phyloP scores from a whole-genome alignment of 805 yeast species.

The Lipomyces yamanashiensis region DNA sequence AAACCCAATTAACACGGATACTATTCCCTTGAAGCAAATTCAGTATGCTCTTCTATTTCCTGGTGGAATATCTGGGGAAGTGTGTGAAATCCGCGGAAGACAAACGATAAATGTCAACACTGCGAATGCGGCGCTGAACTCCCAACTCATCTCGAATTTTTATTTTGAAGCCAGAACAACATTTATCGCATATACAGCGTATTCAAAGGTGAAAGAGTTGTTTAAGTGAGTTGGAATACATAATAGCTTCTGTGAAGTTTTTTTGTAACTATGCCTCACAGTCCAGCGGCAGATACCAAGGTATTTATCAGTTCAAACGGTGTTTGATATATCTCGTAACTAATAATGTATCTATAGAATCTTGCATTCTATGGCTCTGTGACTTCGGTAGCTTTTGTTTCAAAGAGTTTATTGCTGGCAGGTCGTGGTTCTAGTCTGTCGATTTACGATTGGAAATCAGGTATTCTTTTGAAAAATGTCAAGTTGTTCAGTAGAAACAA shows the following conservation, averaged over 20 bases:
- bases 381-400: slow-evolving; percentile 59
- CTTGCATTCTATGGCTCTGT: slow-evolving; percentile 63
- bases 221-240: background rate
- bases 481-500: slow-evolving; percentile 72
- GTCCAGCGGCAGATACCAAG: background rate
- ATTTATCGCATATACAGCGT: too few relatives aligned
- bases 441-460: slow-evolving; percentile 54
- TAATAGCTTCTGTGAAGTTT: background rate
- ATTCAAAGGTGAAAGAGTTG: too few relatives aligned
- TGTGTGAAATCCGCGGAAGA: too few relatives aligned
- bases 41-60: background rate
- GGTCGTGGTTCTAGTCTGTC: slow-evolving; percentile 76
- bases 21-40: background rate
- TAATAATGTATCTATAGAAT: background rate
- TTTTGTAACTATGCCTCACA: background rate
- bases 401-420: slow-evolving; percentile 52
- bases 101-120: too few relatives aligned
- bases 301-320: background rate
- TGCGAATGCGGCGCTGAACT: too few relatives aligned
- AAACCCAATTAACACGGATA: too few relatives aligned
- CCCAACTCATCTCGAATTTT: too few relatives aligned
- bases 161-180: too few relatives aligned
- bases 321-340: background rate
- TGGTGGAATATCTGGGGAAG: too few relatives aligned
- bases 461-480: slow-evolving; percentile 47